phyloP scores from a whole-genome alignment of 495 filamentous ascomycete species.

The Paragyromitra xinjiangensis region DNA sequence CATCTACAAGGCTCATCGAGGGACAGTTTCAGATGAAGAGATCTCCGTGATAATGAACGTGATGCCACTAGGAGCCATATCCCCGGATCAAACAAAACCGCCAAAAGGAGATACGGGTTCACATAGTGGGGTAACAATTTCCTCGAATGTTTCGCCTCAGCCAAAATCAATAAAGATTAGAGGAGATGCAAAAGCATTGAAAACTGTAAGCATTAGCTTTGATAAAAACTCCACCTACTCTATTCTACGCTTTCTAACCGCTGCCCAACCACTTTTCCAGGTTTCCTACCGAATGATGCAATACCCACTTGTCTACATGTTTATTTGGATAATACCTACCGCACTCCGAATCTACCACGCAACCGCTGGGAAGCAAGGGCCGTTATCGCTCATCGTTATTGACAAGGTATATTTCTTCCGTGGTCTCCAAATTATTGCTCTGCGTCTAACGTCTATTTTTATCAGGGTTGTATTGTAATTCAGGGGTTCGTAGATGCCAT shows the following conservation, averaged over 20 bases:
- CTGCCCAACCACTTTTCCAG: constrained; percentile 27
- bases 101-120: constrained; percentile 39
- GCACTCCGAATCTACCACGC: constrained; percentile 61
- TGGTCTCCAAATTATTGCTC: not conserved
- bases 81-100: constrained; percentile 29
- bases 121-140: constrained; percentile 13
- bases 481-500: constrained; percentile 62
- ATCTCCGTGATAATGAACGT: constrained; percentile 24
- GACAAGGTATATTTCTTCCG: constrained; percentile 58
- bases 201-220: constrained; percentile 49
- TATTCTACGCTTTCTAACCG: too few species aligned
- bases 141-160: constrained; percentile 5
- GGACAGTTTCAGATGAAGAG: constrained; percentile 58
- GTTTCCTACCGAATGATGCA: constrained; percentile 61
- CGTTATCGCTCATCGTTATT: constrained; percentile 60
- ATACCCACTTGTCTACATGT: constrained; percentile 61
- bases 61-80: constrained; percentile 48
- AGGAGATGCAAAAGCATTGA: constrained; percentile 51
- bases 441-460: not conserved
- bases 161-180: constrained; percentile 26
- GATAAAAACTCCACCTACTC: not conserved
- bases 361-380: constrained; percentile 56
- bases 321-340: constrained; percentile 62
- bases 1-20: constrained; percentile 60
- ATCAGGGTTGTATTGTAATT: constrained; percentile 60